phyloP scores from a whole-genome alignment of 257 asterid genomes.

The Primulina eburnea region DNA sequence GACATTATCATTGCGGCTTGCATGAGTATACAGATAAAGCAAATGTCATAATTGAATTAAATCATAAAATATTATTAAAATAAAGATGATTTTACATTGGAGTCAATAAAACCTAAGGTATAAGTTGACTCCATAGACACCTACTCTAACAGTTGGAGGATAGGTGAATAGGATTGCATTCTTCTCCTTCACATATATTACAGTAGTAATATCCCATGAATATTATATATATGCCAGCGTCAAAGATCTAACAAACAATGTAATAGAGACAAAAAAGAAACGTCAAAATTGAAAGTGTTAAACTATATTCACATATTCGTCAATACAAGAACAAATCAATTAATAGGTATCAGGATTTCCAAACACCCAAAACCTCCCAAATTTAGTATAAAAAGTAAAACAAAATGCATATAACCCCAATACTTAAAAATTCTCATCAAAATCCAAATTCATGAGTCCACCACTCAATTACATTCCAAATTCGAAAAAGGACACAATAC shows the following conservation, averaged over 20 bases:
- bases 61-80: too few relatives aligned
- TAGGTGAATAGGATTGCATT: constrained; percentile 84
- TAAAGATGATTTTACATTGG: too few relatives aligned
- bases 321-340: background rate
- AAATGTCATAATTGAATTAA: too few relatives aligned
- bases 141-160: constrained; percentile 88
- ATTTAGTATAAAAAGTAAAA: background rate
- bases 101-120: too few relatives aligned
- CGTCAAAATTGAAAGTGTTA: background rate
- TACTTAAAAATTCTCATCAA: too few relatives aligned
- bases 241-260: constrained; percentile 49
- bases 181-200: constrained; percentile 70
- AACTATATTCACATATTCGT: background rate
- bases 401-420: background rate
- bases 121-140: too few relatives aligned
- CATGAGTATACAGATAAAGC: too few relatives aligned
- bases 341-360: background rate
- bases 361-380: background rate
- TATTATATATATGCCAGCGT: constrained; percentile 81
- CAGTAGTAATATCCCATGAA: constrained; percentile 73
- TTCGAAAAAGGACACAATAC: constrained; percentile 75
- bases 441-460: background rate
- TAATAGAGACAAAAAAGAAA: constrained; percentile 15
- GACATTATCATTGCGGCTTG: too few relatives aligned
- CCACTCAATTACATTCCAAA: background rate